phyloP scores from a whole-genome alignment of 768 basidiomycete genomes.

The Porphyrellus cyaneotinctus region DNA sequence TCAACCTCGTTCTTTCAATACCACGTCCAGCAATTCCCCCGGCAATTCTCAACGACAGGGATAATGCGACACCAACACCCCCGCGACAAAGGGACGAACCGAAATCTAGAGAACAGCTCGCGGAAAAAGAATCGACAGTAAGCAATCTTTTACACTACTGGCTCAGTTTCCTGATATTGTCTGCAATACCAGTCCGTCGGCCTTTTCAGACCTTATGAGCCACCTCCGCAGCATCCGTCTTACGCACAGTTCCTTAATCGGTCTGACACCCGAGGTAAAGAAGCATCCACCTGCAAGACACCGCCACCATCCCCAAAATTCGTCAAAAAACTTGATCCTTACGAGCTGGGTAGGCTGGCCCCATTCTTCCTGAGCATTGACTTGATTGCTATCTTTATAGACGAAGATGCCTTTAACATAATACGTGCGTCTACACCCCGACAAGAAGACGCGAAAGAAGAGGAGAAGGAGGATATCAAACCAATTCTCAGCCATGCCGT shows the following conservation, averaged over 20 bases:
- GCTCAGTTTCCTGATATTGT: neutral
- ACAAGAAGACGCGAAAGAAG: slow-evolving; percentile 1
- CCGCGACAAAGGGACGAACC: neutral
- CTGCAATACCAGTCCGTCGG: slow-evolving; percentile 4
- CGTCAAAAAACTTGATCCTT: slow-evolving; percentile 28
- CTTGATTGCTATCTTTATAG: slow-evolving; percentile 1
- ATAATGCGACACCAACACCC: neutral
- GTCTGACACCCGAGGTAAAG: neutral
- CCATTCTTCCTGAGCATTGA: neutral
- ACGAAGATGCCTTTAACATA: slow-evolving; percentile 21
- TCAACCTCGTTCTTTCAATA: slow-evolving; percentile 21
- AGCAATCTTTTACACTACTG: neutral
- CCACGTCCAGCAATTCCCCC: slow-evolving; percentile 11
- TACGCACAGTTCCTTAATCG: slow-evolving; percentile 6
- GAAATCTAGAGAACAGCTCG: neutral
- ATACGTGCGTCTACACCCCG: slow-evolving; percentile 8
- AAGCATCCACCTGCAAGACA: neutral
- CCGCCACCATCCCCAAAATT: slow-evolving; percentile 12
- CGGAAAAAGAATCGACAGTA: neutral
- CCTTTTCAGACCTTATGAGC: slow-evolving; percentile 25
- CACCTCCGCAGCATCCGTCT: slow-evolving; percentile 22
- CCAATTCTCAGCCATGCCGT: neutral
- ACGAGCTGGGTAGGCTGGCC: slow-evolving; percentile 20
- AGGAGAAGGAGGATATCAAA: neutral
- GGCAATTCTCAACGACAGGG: neutral